Base-by-base conservation (phyloP, 805 yeast species). In the Metschnikowia santaceciliae region DNA sequence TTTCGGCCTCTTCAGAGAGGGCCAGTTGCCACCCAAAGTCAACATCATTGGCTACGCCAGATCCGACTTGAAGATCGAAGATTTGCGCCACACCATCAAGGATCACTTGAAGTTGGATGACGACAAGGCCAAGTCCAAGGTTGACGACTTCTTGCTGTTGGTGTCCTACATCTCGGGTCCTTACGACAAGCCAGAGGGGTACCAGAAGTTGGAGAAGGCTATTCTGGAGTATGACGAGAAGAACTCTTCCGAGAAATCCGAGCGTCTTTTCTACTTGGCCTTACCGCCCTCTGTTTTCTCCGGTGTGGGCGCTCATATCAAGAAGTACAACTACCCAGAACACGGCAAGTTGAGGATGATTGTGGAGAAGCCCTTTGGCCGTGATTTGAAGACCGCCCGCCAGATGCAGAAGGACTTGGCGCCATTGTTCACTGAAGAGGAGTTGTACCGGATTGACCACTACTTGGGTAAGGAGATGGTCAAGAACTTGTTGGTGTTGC, bases 401-500 rank as follows among this genome's bases (percentile, higher is more conserved):
- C 84, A 82, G 61, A 76, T 94, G 65, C 97, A 90, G 74, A 63
- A 72, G 50, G 78, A 81, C 54, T 78, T 94, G 61, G 82, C 91
- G 15, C 98, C 98, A 17, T 71, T 91, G 46, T 92, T 91, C 82
- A 71, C 81, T 23, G 99, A 94, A 72, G 91, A 86, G 3, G 98
- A 94, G 75, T 76, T 92, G 45, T 94, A 80, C 77, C 85, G 99
- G 76, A 94, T 94, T 61, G 99, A 94, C 73, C 99, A 94, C 72
- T 94, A 94, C 68, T 78, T 94, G 62, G 99, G 99, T 59, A 94
- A 94, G 75, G 99, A 94, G 75, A 83, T 94, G 91, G 98, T 94
- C 51, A 94, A 92, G 78, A 94, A 92, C 76, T 77, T 94, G 63
- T 72, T 90, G 52, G 90, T 90, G 34, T 75, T 91, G 62, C 82